Base-by-base conservation (phyloP, 805 yeast species). In the Yamadazyma phyllophila region DNA sequence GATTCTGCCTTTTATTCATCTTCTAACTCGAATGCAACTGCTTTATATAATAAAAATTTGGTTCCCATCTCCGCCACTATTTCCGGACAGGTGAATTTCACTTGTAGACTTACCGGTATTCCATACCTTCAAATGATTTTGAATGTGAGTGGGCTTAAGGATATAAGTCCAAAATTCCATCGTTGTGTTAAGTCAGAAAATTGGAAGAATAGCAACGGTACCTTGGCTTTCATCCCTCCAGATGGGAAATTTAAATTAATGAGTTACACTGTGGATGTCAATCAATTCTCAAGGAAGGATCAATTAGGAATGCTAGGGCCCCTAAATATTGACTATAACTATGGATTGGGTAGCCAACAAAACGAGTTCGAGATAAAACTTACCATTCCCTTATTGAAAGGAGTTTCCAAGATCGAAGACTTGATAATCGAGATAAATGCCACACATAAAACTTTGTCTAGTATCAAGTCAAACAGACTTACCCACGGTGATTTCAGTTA, bases 151-250 rank as follows among this genome's bases (percentile, higher is more conserved):
- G 77, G 78, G 2, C 73, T 74, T 46, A 66, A 75, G 30, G 13
- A 46, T 27, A 80, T 76, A 1, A 51, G 73, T 4, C 88, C 94
- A 0, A 68, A 81, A 11, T 80, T 88, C 52, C 97, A 92, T 61
- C 76, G 74, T 39, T 83, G 92, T 61, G 78, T 91, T 1, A 74
- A 82, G 38, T 52, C 74, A 1, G 74, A 70, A 9, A 64, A 65
- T 14, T 85, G 89, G 88, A 43, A 57, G 1, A 49, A 57, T 30
- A 57, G 56, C 4, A 76, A 77, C 0, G 82, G 81, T 0, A 51
- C 65, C 0, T 59, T 90, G 27, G 71, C 81, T 13, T 88, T 92
- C 57, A 74, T 86, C 14, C 99, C 98, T 4, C 96, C 98, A 0
- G 97, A 92, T 63, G 97, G 95, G 6, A 75, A 69, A 47, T 79